Base-by-base conservation (phyloP, 129 eudicot genomes). In the Daucus carota region DNA sequence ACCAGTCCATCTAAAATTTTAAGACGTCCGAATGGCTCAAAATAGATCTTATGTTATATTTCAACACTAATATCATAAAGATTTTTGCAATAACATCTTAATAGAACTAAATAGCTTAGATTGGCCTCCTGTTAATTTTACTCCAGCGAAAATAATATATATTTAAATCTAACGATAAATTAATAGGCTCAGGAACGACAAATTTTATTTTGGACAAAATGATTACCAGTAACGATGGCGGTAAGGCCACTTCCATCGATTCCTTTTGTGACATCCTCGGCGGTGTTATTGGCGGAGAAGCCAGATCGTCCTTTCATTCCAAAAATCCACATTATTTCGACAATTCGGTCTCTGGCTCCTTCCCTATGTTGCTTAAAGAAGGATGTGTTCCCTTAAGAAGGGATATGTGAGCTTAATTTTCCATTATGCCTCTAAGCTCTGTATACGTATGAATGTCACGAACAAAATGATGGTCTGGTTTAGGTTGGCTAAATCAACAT, bases 251-350 rank as follows among this genome's bases (percentile, higher is more conserved):
- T 78, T 70, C 84, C 98, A 79, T 90, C 89, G 68, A 92, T 44
- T 71, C 96, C 98, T 48, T 84, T 78, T 1, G 96, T 86, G 75
- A 92, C 98, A 76, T 90, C 88, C 74, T 86, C 89, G n/a, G 98
- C 96, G 4, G 96, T 92, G 9, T 96, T 90, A 42, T 79, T 57
- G 18, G 88, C 86, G 52, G 96, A 89, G 82, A 85, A 92, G 36
- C 98, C 98, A 31, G 98, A 92, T 73, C 85, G 72, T 0, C 98
- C 98, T 4, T 75, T 90, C 29, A 82, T 74, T 75, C 90, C 89
- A 67, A 90, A 85, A 74, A 86, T 78, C 98, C 98, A 92, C 85
- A 92, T 88, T 63, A 13, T 65, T 18, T 33, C 3, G 22, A 63
- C 14, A 12, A 63, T 29, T 63, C 29, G 70, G 22, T 63, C 70